Evolutionary conservation across 2,329 filamentous ascomycete genomes (phyloP), one percentile per base, ranked within the genome.

Genomic region (Shiraia sp.): DNA sequence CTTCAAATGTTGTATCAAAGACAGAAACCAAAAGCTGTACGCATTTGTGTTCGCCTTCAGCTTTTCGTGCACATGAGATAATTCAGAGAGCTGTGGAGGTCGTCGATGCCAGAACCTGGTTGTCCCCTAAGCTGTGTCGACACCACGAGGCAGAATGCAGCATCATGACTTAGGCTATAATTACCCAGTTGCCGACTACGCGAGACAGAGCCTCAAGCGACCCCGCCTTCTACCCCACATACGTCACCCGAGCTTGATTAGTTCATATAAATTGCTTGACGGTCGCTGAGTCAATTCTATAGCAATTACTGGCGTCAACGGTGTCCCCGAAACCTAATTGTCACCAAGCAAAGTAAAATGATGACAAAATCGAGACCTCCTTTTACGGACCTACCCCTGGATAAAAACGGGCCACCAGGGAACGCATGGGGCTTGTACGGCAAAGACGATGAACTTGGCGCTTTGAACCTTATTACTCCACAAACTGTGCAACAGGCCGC

Each of bases 341-440:
- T n/a, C n/a, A n/a, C n/a, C n/a, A n/a, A n/a, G n/a, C n/a, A n/a
- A n/a, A n/a, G n/a, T n/a, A n/a, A n/a, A n/a, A n/a, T n/a, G n/a
- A n/a, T n/a, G n/a, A n/a, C n/a, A n/a, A n/a, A n/a, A 19, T 32
- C 46, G 10, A 55, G 65, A 2, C 66, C 66, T 2, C 60, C 65
- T 1, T 79, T 79, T 46, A 64, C 74, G 6, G 63, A 71, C 3
- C 73, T 81, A 0, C 78, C 78, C 0, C 68, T 81, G 1, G 70
- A 72, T 41, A 74, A 75, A 32, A 60, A 70, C 41, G 77, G 77
- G 0, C 77, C 78, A 6, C 69, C 63, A 2, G 75, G 76, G 6
- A 81, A 81, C 42, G 76, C 79, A 5, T 82, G 79, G 79, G 78
- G 78, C 1, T 72, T 79, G 4, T 81, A 78, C 47, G 79, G 78